These are phyloP conservation scores for Nakazawaea anatomiae DNA, from an alignment of 805 yeast genomes.

Conservation along the genomic window DNA sequence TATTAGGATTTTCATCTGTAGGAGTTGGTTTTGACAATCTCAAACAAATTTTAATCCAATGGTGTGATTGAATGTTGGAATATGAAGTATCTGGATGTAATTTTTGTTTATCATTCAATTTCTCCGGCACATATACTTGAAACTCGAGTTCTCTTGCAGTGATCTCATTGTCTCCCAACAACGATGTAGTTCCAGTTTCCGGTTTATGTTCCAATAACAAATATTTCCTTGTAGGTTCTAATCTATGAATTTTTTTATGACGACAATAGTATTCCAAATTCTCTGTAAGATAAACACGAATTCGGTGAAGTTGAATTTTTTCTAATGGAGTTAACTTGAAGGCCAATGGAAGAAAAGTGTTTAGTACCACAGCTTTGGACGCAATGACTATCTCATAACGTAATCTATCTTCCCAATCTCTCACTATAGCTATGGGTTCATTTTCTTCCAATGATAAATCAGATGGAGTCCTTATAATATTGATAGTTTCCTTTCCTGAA, in stretches of 20 bases:
- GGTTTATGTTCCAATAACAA: conserved; percentile 79
- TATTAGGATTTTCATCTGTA: conserved; percentile 33
- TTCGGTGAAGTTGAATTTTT: conserved; percentile 79
- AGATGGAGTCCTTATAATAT: conserved; percentile 68
- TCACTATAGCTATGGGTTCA: conserved; percentile 85
- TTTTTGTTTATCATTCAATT: conserved; percentile 46
- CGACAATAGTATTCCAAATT: conserved; percentile 86
- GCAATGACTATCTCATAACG: conserved; percentile 89
- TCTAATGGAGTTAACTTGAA: conserved; percentile 82
- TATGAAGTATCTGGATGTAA: conserved; percentile 85
- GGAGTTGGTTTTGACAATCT: conserved; percentile 68
- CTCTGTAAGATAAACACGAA: conserved; percentile 82
- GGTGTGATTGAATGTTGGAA: conserved; percentile 78
- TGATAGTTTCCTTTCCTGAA: conserved; percentile 55
- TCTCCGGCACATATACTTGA: conserved; percentile 78
- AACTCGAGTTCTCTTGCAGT: conserved; percentile 78
- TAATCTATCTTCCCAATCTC: conserved; percentile 92
- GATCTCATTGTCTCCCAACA: conserved; percentile 50
- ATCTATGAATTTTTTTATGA: conserved; percentile 80
- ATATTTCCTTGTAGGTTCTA: conserved; percentile 84
- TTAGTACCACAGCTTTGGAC: conserved; percentile 80
- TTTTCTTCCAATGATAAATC: conserved; percentile 79
- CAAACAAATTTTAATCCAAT: conserved; percentile 90
- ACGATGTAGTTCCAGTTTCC: conserved; percentile 37
- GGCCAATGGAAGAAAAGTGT: conserved; percentile 78